Evolutionary conservation across 1,284 basidiomycete species (phyloP), one percentile per base, ranked within the genome.

Genomic region (Fereydounia khargensis): DNA sequence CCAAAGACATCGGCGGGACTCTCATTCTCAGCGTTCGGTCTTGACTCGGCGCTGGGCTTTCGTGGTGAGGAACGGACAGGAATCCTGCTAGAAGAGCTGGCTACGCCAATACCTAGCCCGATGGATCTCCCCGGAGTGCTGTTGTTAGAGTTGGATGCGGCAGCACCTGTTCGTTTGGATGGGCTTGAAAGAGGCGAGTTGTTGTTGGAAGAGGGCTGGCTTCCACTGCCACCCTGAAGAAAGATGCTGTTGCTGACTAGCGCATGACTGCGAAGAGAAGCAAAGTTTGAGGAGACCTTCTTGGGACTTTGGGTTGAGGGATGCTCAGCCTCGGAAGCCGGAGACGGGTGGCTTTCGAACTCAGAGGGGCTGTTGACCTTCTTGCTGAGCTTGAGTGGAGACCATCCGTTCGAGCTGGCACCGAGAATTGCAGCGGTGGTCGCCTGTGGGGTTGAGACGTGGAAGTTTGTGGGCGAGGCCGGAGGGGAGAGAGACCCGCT

Each of bases 231-330:
- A n/a, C n/a, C n/a, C 32, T 64, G 58, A 21, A 41, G 45, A 24
- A 71, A 71, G 46, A 68, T 62, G 57, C 64, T 68, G 38, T 71
- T 71, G 40, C 56, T 62, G 18, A 71, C 69, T 19, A 70, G 55
- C 4, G 58, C 63, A 28, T 70, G 66, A n/a, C 35, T 47, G 22
- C 65, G 58, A 31, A 71, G 58, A 16, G 47, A 35, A 28, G 58
- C 53, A 48, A 64, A 65, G 35, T 62, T 59, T 21, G 53, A 54
- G 2, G 49, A 59, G 16, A 45, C 47, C 43, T 54, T 58, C 18
- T 45, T 51, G 3, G 65, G 65, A 33, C 56, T 64, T 14, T 49
- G 43, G 20, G 47, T 38, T 11, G 56, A 58, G 22, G 56, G 50
- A 28, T 61, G 63, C 25, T 57, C 46, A 22, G 19, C 8, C 3